Evolutionary conservation across 129 eudicot species (phyloP).

Genomic region (Tagetes erecta): DNA sequence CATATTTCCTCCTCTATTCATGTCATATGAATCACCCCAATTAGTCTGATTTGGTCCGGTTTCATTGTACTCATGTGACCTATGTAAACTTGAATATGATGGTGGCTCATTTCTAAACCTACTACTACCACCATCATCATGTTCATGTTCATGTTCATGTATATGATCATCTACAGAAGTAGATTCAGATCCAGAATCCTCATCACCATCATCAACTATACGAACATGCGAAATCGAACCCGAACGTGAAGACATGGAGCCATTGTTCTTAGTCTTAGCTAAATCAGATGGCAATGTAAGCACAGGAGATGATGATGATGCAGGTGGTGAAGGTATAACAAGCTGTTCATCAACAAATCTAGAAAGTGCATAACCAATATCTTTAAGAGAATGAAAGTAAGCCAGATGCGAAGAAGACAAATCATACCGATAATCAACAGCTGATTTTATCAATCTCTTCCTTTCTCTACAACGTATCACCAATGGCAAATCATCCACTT

Average conservation of each 20-base stretch:
- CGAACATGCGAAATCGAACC: slow-evolving; percentile 38
- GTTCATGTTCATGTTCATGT: slow-evolving; percentile 21
- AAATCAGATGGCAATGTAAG: slow-evolving; percentile 65
- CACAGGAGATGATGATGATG: slow-evolving; percentile 51
- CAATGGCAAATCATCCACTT: slow-evolving; percentile 68
- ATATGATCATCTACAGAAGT: slow-evolving; percentile 35
- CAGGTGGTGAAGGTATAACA: slow-evolving; percentile 44
- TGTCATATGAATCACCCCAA: slow-evolving; percentile 21
- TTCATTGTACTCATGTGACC: slow-evolving; percentile 5
- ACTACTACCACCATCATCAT: slow-evolving; percentile 24
- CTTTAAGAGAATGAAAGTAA: slow-evolving; percentile 65
- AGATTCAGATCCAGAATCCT: slow-evolving; percentile 43
- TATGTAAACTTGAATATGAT: background rate
- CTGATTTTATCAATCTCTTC: slow-evolving; percentile 60
- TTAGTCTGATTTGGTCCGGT: slow-evolving; percentile 14
- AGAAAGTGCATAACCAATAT: slow-evolving; percentile 71
- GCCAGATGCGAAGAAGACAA: slow-evolving; percentile 79
- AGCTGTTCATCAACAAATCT: slow-evolving; percentile 88
- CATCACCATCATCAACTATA: slow-evolving; percentile 33
- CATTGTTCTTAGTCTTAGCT: slow-evolving; percentile 36
- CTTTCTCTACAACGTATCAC: slow-evolving; percentile 81
- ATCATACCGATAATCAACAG: slow-evolving; percentile 76
- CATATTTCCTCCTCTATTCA: slow-evolving; percentile 8
- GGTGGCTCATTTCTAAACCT: slow-evolving; percentile 15
- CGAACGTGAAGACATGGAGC: slow-evolving; percentile 31